Evolutionary conservation across 352 stramenopile species (phyloP), one percentile per base, ranked within the genome.

Genomic region (Salisapilia sapeloensis): DNA sequence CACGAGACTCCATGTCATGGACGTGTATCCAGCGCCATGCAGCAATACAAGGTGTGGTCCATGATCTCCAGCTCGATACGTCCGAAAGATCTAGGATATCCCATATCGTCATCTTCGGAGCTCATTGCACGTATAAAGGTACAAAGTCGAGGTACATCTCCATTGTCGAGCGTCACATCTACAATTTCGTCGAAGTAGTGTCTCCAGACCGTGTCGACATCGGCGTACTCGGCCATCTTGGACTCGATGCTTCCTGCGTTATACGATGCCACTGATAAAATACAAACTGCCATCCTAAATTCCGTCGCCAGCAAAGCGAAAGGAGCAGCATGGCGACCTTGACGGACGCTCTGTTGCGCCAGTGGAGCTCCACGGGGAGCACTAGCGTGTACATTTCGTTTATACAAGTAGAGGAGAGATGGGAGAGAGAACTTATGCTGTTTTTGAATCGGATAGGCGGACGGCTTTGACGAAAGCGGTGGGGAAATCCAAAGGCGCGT

Each of bases 21-120:
- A 82, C 15, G 70, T 82, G 51, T 86, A 85, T 36, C 78, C 78
- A 13, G 66, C 75, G 24, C 78, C 78, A 39, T 93, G 78, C 27
- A 93, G 52, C 36, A 89, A 49, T 29, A 93, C 64, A 17, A 91
- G 45, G 31, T 83, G 58, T 12, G 75, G 70, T 6, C 75, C 75
- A 23, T 60, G 28, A 10, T 46, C 60, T 16, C 78, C 78, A 22
- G 72, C 65, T 23, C 50, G 50, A 46, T 91, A 93, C 32, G 76
- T 67, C 18, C 71, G 56, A 43, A 91, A 93, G 21, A 63, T 57
- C 78, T 92, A 39, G 11, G 20, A n/a, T n/a, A 1, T 6, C 11
- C 10, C 22, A n/a, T n/a, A n/a, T n/a, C n/a, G n/a, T n/a, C n/a
- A 33, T 15, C 14, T 13, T 11, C 2, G 37, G 14, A 26, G n/a